Percentiles rank a stretch among this genome's conserved stretches.
Conservation (phyloP, 2,329 filamentous ascomycete species). For the Colletotrichum tanaceti region DNA sequence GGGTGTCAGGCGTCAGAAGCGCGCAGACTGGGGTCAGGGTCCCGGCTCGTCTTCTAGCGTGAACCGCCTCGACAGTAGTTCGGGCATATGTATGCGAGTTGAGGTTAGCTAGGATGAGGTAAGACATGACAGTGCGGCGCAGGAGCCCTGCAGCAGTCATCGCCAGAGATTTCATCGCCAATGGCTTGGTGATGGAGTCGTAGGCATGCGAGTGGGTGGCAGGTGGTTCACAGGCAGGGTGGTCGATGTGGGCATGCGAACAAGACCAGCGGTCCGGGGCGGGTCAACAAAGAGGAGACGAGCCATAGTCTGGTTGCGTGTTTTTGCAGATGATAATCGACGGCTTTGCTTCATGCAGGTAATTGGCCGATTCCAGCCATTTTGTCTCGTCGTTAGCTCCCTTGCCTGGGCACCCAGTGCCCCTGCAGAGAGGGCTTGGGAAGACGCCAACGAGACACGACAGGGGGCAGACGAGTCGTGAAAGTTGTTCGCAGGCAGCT, state of each 20-base stretch:
- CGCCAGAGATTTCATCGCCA: constrained; percentile 1
- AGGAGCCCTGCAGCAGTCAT: constrained; percentile 22
- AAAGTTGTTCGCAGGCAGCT: neutral
- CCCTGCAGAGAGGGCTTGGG: neutral
- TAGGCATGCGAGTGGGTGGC: neutral
- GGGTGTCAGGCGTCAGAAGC: neutral
- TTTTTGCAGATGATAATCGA: constrained; percentile 6
- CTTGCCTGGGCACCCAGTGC: neutral
- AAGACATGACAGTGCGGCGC: constrained; percentile 1
- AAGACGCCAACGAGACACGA: constrained; percentile 6
- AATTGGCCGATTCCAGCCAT: constrained; percentile 18
- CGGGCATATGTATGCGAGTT: constrained; percentile 3
- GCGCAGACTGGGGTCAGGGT: neutral
- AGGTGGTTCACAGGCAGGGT: neutral
- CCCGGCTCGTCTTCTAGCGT: neutral
- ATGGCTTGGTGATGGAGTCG: neutral
- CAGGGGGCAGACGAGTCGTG: constrained; percentile 3
- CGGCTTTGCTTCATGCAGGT: constrained; percentile 10
- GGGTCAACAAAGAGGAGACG: neutral
- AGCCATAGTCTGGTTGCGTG: neutral
- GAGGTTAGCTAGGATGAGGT: neutral
- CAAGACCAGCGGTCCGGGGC: neutral
- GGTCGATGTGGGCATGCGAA: neutral
- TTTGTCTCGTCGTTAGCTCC: neutral
- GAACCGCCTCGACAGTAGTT: neutral